These are phyloP conservation scores for Cercospora janseana DNA, from an alignment of 2,329 filamentous ascomycete species.

Conservation along the genomic window DNA sequence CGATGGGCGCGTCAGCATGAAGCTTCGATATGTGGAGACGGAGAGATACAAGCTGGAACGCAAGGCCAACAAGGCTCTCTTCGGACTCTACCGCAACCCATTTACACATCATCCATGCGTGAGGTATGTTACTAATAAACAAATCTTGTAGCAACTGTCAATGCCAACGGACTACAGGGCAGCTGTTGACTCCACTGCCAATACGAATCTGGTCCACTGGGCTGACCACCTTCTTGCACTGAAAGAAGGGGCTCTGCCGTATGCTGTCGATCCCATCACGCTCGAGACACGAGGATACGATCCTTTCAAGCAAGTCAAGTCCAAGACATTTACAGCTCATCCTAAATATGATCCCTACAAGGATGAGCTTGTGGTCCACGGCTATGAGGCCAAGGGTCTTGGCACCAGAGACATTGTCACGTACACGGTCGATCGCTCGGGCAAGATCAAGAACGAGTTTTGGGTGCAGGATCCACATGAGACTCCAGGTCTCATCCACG, in stretches of 20 bases:
- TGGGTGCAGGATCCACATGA: conserved; percentile 44
- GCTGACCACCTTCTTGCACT: conserved; percentile 54
- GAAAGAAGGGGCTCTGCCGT: conserved; percentile 49
- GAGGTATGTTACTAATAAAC: not conserved
- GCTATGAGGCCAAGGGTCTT: conserved; percentile 43
- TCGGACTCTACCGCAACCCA: conserved; percentile 58
- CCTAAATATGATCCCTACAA: conserved; percentile 47
- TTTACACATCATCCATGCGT: conserved; percentile 47
- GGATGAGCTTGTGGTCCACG: conserved; percentile 43
- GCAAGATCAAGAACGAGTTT: conserved; percentile 41
- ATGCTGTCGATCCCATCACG: conserved; percentile 43
- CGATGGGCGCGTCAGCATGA: conserved; percentile 44
- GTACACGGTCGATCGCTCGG: conserved; percentile 41
- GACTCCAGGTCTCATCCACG: conserved; percentile 40
- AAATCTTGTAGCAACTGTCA: conserved; percentile 6
- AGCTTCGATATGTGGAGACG: conserved; percentile 46
- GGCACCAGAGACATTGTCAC: conserved; percentile 41
- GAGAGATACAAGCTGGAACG: conserved; percentile 44
- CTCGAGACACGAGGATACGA: conserved; percentile 43
- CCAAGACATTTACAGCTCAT: conserved; percentile 46
- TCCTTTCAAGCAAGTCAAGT: conserved; percentile 40
- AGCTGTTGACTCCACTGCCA: conserved; percentile 54
- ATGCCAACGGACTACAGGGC: conserved; percentile 9
- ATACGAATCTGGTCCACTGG: conserved; percentile 61
- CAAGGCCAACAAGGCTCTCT: conserved; percentile 43